Evolutionary conservation across 176 grass and related monocot genomes (phyloP), one percentile per base, ranked within the genome.

Genomic region (Elymus sibiricus): DNA sequence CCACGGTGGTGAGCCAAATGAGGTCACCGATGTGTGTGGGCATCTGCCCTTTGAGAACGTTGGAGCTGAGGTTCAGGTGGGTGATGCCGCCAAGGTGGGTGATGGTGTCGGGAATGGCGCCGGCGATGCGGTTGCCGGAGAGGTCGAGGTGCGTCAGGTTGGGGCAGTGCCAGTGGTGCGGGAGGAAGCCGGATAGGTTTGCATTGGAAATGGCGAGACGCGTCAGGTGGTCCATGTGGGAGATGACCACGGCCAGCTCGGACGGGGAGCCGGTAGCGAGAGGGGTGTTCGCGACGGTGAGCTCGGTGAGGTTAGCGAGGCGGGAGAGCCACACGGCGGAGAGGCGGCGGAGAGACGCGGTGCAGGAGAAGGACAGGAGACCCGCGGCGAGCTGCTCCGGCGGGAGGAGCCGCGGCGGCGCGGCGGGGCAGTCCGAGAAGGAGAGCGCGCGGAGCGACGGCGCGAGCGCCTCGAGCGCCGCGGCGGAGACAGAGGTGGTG

Each of bases 141-240:
- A 99, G 92, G 74, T 99, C 92, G 53, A 96, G 94, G 76, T 81
- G 92, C 19, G 89, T 87, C 79, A 99, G 90, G 78, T 91, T 91
- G 84, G 90, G 82, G 83, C 88, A 89, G 61, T 99, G 94, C 97
- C 94, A 96, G 68, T 94, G 92, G 88, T 91, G 97, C 65, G 94
- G 97, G 47, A 99, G 47, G n/a, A 58, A 59, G 38, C 94, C 97
- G 11, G 97, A 96, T 81, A 99, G 85, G 88, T 94, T 96, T 34
- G 92, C 76, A 55, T 83, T 79, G 78, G 94, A 91, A 86, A 96
- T n/a, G 38, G 87, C 91, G 69, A 91, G 92, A 15, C 68, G 80
- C 4, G 64, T 84, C 25, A 99, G 90, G 61, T 44, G 84, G 35
- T 40, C 84, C 97, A 96, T 99, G 71, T 91, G 86, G 37, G 94